Base-by-base conservation (phyloP, 169 alveolate genomes). In the Plasmodium chabaudi region DNA sequence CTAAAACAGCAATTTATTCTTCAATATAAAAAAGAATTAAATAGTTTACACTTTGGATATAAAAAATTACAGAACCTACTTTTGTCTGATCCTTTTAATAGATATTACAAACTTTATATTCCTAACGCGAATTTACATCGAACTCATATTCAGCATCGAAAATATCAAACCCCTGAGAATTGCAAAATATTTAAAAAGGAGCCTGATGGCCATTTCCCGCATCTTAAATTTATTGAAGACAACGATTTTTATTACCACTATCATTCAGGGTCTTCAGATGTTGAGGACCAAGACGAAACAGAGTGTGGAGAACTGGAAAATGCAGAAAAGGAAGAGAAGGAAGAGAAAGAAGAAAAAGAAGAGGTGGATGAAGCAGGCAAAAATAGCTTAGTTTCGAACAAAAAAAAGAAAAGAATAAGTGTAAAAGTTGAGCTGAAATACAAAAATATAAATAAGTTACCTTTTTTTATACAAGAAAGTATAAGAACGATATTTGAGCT, bases 1-100 rank as follows among this genome's bases (percentile, higher is more conserved):
- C 70, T 93, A 46, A 93, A 93, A 56, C 96, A 93, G 39, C 96
- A 93, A 47, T 93, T 93, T 61, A 88, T 93, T 88, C 70, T 93
- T 53, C 95, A 93, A 61, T 93, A 89, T 53, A 91, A 93, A 79
- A 88, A 90, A 79, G 96, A 93, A 68, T 79, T 93, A 60, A 92
- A 93, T 57, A 94, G 95, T 9, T 63, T 93, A 12, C 86, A 86
- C 23, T 93, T 93, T 74, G 96, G 96, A 1, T 93, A 68, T 68
- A 69, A 94, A 27, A 93, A 93, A 68, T 74, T 93, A 59, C 96
- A 93, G 72, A 93, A 93, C 46, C 72, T 93, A 27, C 92, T 93
- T 4, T 82, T 93, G 19, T 74, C 96, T 9, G 94, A 93, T 55
- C 71, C 87, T 10, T 93, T 93, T 61, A 79, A 59, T 60, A 74